Base-by-base conservation (phyloP, 2,329 filamentous ascomycete genomes). In the Boeremia exigua region DNA sequence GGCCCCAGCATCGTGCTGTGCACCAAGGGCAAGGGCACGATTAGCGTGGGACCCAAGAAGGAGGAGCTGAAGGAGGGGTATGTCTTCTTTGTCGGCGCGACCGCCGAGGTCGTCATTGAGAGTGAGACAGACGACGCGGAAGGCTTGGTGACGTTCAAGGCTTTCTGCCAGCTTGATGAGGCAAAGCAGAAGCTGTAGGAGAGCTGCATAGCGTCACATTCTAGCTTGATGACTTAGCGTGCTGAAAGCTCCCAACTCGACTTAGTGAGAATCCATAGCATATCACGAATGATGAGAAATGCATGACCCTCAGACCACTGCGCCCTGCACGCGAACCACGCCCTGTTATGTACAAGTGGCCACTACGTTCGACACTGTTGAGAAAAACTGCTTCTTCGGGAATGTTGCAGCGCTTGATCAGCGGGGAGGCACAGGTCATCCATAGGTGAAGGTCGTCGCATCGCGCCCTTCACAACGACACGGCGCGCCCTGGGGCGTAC, bases 1-100 rank as follows among this genome's bases (percentile, higher is more conserved):
- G 95, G 95, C 0, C 95, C 95, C 0, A 96, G 92, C 74, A 92
- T 99, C 66, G 77, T 98, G 62, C 95, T 99, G 58, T 96, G 92
- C 78, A 98, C 94, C 0, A 81, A 82, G 38, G 95, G 95, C 11
- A 84, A 83, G 61, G 95, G 95, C 17, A 92, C 83, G 66, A 94
- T 99, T 59, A 88, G 87, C 6, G 92, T 98, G 0, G 94, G 94
- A 0, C 84, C 89, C 1, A 96, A 92, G 74, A 86, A 83, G 6
- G 86, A 94, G 73, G 87, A 90, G 66, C 80, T 82, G 30, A 75
- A 80, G 61, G 79, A 79, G 54, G 81, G 81, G 0, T 82, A 74
- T 48, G 81, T 84, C 2, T 83, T 77, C 63, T 84, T 84, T 58
- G 90, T 97, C 4, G 95, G 95, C 2, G 90, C 95, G 2, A 93